Percentiles rank a stretch among this genome's conserved stretches.
phyloP scores from a whole-genome alignment of 768 basidiomycete genomes.

The Mycena epipterygia region DNA sequence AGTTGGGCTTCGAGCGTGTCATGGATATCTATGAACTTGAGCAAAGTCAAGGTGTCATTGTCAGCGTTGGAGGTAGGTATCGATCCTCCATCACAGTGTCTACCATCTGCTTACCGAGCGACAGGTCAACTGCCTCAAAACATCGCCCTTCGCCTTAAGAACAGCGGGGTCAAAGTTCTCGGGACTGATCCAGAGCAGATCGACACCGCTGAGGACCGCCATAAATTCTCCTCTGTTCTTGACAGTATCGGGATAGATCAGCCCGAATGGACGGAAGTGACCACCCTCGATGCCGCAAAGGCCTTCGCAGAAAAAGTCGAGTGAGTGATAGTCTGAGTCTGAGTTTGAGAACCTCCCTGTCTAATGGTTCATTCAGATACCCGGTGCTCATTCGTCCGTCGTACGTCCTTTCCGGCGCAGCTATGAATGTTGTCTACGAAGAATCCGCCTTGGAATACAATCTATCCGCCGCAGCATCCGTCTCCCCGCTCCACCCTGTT shows the following conservation, averaged over 20 bases:
- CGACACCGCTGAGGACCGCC: slow-evolving; percentile 97
- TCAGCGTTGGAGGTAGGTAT: slow-evolving; percentile 92
- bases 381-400: slow-evolving; percentile 98
- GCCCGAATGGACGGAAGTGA: slow-evolving; percentile 95
- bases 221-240: slow-evolving; percentile 98
- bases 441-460: slow-evolving; percentile 92
- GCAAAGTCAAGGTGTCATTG: slow-evolving; percentile 91
- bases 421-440: slow-evolving; percentile 99
- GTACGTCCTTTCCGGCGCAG: slow-evolving; percentile 97
- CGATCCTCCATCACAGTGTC: neutral
- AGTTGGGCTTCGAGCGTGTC: slow-evolving; percentile 96
- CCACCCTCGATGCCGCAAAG: slow-evolving; percentile 90
- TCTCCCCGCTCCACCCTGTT: slow-evolving; percentile 97
- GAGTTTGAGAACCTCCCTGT: neutral
- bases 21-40: slow-evolving; percentile 99
- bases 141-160: slow-evolving; percentile 95
- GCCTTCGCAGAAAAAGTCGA: slow-evolving; percentile 89
- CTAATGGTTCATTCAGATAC: slow-evolving; percentile 66
- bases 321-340: slow-evolving; percentile 51
- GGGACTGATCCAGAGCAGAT: slow-evolving; percentile 97
- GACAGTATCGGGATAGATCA: slow-evolving; percentile 97
- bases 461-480: slow-evolving; percentile 95
- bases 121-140: slow-evolving; percentile 97
- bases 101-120: slow-evolving; percentile 17
- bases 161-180: slow-evolving; percentile 91